Percentiles rank a stretch among this genome's conserved stretches.
phyloP scores from a whole-genome alignment of 495 filamentous ascomycete species.

The Xylaria curta region DNA sequence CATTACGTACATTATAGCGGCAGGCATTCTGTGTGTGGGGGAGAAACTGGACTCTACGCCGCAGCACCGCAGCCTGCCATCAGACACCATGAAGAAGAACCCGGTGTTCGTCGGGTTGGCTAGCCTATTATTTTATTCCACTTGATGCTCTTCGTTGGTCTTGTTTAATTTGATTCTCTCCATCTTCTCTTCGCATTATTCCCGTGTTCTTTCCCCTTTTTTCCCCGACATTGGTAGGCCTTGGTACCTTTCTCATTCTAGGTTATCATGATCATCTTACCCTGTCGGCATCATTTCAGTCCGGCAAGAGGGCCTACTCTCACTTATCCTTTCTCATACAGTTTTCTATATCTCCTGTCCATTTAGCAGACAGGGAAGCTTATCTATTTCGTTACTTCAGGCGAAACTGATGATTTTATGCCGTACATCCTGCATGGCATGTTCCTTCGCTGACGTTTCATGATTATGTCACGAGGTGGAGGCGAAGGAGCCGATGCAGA shows the following conservation, averaged over 20 bases:
- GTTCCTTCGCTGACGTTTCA: neutral
- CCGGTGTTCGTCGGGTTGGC: neutral
- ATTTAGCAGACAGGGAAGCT: neutral
- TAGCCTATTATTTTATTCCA: neutral
- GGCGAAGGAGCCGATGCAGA: conserved; percentile 8
- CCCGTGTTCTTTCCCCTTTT: neutral
- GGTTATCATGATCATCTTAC: neutral
- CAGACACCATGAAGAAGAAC: neutral
- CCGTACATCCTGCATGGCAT: conserved; percentile 7
- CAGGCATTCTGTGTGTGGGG: conserved; percentile 11
- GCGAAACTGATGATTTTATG: conserved; percentile 2
- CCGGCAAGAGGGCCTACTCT: neutral
- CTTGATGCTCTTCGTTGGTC: neutral
- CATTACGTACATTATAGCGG: conserved; percentile 5
- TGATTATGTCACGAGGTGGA: conserved; percentile 9
- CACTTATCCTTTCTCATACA: neutral
- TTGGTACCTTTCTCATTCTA: neutral
- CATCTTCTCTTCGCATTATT: neutral
- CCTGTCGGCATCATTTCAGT: neutral
- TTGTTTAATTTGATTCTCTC: neutral
- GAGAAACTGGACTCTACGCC: neutral
- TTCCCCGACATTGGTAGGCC: neutral
- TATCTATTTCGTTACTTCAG: neutral
- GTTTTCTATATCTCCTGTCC: neutral
- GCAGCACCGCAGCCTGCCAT: neutral